Percentiles rank a stretch among this genome's conserved stretches.
Evolutionary conservation across 345 rosid genomes (phyloP).

Genomic region (Hibiscus trionum): DNA sequence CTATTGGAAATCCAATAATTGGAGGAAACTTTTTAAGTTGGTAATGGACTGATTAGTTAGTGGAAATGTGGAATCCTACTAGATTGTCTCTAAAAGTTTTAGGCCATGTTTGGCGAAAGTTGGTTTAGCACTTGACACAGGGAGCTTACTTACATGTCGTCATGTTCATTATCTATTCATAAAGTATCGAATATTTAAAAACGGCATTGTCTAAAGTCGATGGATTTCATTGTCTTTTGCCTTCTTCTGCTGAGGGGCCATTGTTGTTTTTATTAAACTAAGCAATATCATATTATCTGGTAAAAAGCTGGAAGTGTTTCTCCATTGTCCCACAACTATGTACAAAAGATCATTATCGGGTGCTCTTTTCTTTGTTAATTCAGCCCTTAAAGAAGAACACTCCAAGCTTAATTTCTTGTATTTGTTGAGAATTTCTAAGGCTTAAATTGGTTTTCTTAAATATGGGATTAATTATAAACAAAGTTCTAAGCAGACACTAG

Average conservation of each 20-base stretch:
- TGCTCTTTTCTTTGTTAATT: background rate
- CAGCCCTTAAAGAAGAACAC: background rate
- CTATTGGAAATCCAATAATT: background rate
- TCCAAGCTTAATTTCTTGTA: background rate
- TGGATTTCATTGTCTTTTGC: background rate
- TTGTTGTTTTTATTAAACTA: background rate
- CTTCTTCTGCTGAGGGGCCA: background rate
- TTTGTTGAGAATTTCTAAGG: background rate
- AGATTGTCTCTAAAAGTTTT: background rate
- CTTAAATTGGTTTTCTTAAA: background rate
- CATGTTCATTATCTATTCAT: background rate
- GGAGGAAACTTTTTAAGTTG: background rate
- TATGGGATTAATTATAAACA: background rate
- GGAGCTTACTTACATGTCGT: background rate
- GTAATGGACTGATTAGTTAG: background rate
- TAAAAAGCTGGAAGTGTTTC: background rate
- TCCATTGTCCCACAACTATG: background rate
- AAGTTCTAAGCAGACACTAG: background rate
- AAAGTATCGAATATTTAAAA: background rate
- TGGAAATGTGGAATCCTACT: background rate
- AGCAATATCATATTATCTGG: background rate
- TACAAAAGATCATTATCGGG: background rate
- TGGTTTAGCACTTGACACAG: background rate
- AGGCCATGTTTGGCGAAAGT: background rate
- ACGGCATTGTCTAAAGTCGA: background rate